Percentiles rank a stretch among this genome's conserved stretches.
Evolutionary conservation across 2,329 filamentous ascomycete species (phyloP).

Genomic region (Chrysosporium keratinophilum): DNA sequence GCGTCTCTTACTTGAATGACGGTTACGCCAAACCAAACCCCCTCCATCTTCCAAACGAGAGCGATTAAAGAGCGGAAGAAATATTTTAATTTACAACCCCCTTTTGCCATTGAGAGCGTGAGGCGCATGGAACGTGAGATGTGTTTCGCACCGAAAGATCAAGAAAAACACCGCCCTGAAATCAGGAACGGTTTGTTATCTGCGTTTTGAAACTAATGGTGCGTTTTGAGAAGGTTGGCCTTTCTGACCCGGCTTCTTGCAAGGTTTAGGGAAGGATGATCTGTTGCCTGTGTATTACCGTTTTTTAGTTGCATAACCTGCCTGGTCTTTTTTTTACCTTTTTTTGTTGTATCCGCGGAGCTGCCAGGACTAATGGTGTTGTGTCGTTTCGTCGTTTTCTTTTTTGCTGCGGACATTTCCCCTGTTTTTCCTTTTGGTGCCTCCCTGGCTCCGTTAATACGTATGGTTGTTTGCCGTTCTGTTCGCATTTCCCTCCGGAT

Average conservation of each 20-base stretch:
- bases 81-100: constrained; percentile 4
- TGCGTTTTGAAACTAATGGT: neutral
- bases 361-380: constrained; percentile 11
- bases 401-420: constrained; percentile 7
- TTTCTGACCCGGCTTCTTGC: neutral
- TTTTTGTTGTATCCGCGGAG: neutral
- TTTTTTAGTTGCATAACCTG: neutral
- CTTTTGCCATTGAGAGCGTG: constrained; percentile 10
- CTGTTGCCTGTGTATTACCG: neutral
- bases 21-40: neutral
- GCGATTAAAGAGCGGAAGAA: constrained; percentile 5
- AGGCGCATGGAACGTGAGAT: constrained; percentile 8
- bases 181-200: neutral
- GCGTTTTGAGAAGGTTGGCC: neutral
- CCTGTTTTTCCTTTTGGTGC: neutral
- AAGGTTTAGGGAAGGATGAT: neutral
- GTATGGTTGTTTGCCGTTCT: neutral
- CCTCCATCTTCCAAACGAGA: constrained; percentile 2
- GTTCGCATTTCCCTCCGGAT: neutral
- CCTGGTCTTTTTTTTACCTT: neutral
- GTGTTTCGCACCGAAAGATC: neutral
- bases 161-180: neutral
- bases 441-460: neutral
- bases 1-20: constrained; percentile 2
- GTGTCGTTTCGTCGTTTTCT: constrained; percentile 12